Conservation (phyloP, 1,284 basidiomycete species). For the Naganishia cerealis region DNA sequence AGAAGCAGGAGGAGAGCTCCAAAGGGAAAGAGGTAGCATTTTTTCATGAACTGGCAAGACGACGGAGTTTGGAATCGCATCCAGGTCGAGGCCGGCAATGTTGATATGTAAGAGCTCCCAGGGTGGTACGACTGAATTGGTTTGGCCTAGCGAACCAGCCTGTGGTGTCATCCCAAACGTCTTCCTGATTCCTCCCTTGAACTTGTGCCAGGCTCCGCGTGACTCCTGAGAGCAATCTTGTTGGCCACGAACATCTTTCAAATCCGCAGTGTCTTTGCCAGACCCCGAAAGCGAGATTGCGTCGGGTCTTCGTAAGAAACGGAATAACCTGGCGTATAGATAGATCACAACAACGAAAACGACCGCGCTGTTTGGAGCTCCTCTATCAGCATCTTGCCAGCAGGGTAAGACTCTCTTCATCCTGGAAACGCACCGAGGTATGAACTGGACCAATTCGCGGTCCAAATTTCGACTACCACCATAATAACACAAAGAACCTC, state of each 20-base stretch:
- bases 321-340: conserved; percentile 46
- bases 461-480: conserved; percentile 38
- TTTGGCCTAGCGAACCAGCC: not conserved
- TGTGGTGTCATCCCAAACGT: not conserved
- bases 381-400: not conserved
- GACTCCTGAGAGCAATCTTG: too few species aligned
- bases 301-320: conserved; percentile 49
- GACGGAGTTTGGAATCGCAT: not conserved
- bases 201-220: not conserved
- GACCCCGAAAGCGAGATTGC: conserved; percentile 45
- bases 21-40: not conserved
- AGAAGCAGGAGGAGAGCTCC: not conserved
- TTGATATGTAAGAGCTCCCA: conserved; percentile 31
- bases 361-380: conserved; percentile 34
- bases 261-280: conserved; percentile 20
- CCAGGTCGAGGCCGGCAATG: conserved; percentile 15
- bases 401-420: not conserved
- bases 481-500: conserved; percentile 48
- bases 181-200: not conserved
- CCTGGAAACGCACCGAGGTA: conserved; percentile 40
- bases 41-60: not conserved
- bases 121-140: conserved; percentile 1
- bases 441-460: conserved; percentile 47
- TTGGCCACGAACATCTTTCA: not conserved
- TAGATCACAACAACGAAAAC: conserved; percentile 46